phyloP scores from a whole-genome alignment of 768 basidiomycete species.

The Kwoniella botswanensis region DNA sequence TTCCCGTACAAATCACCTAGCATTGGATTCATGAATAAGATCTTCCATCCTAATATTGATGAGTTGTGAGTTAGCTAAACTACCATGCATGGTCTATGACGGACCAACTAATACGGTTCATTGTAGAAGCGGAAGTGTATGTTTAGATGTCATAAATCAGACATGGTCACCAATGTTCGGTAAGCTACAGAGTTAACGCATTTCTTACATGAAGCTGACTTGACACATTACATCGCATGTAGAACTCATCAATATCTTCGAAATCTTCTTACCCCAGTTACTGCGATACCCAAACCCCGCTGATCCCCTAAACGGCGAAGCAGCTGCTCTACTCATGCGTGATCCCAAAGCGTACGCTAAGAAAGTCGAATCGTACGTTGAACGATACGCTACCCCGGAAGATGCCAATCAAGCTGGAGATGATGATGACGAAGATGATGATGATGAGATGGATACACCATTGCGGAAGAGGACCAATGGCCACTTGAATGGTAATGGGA shows the following conservation, averaged over 20 bases:
- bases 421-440: constrained; percentile 64
- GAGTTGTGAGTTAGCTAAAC: constrained; percentile 72
- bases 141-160: constrained; percentile 97
- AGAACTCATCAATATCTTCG: constrained; percentile 99
- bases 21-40: constrained; percentile 99
- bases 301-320: constrained; percentile 97
- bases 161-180: constrained; percentile 99
- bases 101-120: neutral
- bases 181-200: constrained; percentile 59
- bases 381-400: constrained; percentile 88
- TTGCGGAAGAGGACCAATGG: constrained; percentile 20
- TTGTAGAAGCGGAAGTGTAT: constrained; percentile 90
- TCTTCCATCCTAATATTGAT: constrained; percentile 99
- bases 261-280: constrained; percentile 95
- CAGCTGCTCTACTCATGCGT: constrained; percentile 94
- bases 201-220: too few relatives aligned
- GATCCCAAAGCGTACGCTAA: constrained; percentile 94
- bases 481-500: constrained; percentile 24
- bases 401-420: constrained; percentile 76
- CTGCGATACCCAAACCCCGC: constrained; percentile 97
- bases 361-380: constrained; percentile 97
- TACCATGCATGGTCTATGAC: too few relatives aligned
- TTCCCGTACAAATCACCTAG: constrained; percentile 99
- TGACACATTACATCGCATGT: neutral
- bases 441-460: constrained; percentile 24